These are phyloP conservation scores for Heterococcus sp. DNA, from an alignment of 108 stramenopile genomes.

Conservation along the genomic window DNA sequence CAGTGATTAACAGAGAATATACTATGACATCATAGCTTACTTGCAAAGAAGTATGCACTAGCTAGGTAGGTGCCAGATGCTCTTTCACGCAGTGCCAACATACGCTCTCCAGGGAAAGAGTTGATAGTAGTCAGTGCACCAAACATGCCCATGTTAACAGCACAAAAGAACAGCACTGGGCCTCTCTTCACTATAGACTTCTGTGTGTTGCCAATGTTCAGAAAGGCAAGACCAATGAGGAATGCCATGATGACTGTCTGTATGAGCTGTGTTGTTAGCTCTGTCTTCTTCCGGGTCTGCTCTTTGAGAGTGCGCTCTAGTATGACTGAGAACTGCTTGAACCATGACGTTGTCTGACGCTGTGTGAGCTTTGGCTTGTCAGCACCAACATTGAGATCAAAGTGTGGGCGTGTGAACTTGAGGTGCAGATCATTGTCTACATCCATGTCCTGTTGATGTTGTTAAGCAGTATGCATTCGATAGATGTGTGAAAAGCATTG, in stretches of 20 bases:
- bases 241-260: background rate
- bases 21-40: too few species aligned
- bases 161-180: conserved; percentile 25
- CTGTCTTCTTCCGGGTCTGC: background rate
- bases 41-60: too few species aligned
- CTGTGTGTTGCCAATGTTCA: background rate
- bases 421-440: background rate
- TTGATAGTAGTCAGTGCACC: conserved; percentile 6
- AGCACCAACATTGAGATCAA: background rate
- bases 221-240: background rate
- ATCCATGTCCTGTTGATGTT: background rate
- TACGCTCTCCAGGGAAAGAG: conserved; percentile 10
- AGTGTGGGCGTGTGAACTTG: background rate
- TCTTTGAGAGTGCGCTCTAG: background rate
- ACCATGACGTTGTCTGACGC: background rate
- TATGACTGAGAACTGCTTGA: background rate
- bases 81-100: background rate
- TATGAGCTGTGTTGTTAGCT: background rate
- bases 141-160: conserved; percentile 18
- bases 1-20: too few species aligned
- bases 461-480: too few species aligned
- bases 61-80: too few species aligned
- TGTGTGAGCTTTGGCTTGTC: background rate
- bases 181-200: background rate
- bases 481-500: too few species aligned